phyloP scores from a whole-genome alignment of 1,284 basidiomycete genomes.

The Cryptococcus sp. region DNA sequence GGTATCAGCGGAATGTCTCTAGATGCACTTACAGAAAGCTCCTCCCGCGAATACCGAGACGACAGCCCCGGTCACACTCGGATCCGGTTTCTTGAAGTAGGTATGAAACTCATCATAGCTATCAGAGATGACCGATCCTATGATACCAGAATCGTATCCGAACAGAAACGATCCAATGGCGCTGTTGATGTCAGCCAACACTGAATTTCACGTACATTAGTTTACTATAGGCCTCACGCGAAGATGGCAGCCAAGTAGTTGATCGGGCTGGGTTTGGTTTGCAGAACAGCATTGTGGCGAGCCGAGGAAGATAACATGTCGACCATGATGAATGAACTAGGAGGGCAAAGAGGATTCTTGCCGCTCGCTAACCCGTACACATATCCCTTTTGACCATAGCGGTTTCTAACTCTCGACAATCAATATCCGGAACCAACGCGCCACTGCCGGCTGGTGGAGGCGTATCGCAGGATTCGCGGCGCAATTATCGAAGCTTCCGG shows the following conservation, averaged over 20 bases:
- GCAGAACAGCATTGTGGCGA: background rate
- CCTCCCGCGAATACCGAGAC: conserved; percentile 59
- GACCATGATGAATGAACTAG: too few relatives aligned
- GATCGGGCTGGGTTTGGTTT: conserved; percentile 12
- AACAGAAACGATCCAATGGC: background rate
- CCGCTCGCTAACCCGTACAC: too few relatives aligned
- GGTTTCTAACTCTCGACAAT: too few relatives aligned
- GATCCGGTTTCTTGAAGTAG: conserved; percentile 45
- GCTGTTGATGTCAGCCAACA: too few relatives aligned
- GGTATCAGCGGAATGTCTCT: conserved; percentile 18
- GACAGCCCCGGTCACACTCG: conserved; percentile 55
- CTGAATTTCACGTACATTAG: too few relatives aligned
- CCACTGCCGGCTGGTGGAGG: too few relatives aligned
- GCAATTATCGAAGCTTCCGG: too few relatives aligned
- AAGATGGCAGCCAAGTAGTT: conserved; percentile 17
- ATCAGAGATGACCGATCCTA: conserved; percentile 58
- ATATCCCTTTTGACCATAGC: too few relatives aligned
- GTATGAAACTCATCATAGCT: conserved; percentile 52
- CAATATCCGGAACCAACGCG: too few relatives aligned
- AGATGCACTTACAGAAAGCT: conserved; percentile 22
- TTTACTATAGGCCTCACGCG: conserved; percentile 3
- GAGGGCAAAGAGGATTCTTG: too few relatives aligned
- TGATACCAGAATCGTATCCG: conserved; percentile 54
- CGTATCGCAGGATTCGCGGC: too few relatives aligned
- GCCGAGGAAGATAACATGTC: too few relatives aligned